phyloP scores from a whole-genome alignment of 495 filamentous ascomycete species.

The Aspergillus nanangensis region DNA sequence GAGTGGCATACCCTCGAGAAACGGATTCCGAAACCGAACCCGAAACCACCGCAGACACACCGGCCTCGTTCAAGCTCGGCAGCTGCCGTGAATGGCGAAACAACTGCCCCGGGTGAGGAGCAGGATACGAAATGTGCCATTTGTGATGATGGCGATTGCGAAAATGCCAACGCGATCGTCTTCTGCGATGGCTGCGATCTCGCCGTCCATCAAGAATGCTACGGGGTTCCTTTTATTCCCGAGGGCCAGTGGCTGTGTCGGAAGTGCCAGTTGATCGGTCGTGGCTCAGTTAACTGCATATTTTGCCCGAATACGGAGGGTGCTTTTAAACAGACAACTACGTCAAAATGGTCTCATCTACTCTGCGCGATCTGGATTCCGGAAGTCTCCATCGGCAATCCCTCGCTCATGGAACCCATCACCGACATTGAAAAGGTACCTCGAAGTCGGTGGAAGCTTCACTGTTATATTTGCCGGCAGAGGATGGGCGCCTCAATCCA shows the following conservation, averaged over 20 bases:
- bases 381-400: constrained; percentile 92
- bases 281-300: constrained; percentile 91
- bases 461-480: constrained; percentile 95
- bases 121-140: constrained; percentile 97
- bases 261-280: constrained; percentile 92
- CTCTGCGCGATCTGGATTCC: constrained; percentile 98
- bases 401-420: constrained; percentile 96
- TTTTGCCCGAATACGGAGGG: constrained; percentile 98
- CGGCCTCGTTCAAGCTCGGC: constrained; percentile 86
- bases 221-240: constrained; percentile 97
- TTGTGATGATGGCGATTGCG: constrained; percentile 96
- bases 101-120: constrained; percentile 76
- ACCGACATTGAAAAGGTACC: constrained; percentile 97
- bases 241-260: constrained; percentile 98
- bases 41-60: constrained; percentile 90
- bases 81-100: constrained; percentile 87
- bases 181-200: constrained; percentile 98
- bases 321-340: constrained; percentile 96
- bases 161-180: constrained; percentile 99
- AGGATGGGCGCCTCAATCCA: constrained; percentile 98
- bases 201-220: constrained; percentile 98
- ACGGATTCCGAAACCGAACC: constrained; percentile 90
- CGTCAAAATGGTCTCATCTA: constrained; percentile 92
- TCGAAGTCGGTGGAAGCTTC: constrained; percentile 85
- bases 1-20: constrained; percentile 97